A percentile compares a stretch with the other conserved stretches of the same genome.
Evolutionary conservation across 2,329 filamentous ascomycete species (phyloP).

Genomic region (Myriangium duriaei): DNA sequence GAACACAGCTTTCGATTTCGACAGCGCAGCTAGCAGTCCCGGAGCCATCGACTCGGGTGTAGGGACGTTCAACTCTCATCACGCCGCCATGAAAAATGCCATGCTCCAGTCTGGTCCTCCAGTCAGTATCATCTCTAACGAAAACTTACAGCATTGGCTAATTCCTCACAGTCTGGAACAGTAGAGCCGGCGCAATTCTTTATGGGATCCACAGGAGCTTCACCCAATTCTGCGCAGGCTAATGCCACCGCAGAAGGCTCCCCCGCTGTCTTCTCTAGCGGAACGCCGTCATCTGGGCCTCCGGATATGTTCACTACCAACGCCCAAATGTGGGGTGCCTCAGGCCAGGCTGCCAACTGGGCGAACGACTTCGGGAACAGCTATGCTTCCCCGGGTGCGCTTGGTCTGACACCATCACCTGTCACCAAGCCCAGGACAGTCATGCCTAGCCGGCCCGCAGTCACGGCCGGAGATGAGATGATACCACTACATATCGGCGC

Average conservation of each 20-base stretch:
- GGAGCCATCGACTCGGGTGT: constrained; percentile 12
- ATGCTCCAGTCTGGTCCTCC: constrained; percentile 11
- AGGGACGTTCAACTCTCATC: constrained; percentile 12
- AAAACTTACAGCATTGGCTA: not conserved
- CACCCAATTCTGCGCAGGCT: constrained; percentile 12
- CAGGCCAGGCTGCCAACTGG: constrained; percentile 22
- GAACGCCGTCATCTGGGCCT: constrained; percentile 24
- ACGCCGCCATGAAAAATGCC: constrained; percentile 1
- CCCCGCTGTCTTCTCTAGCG: constrained; percentile 23
- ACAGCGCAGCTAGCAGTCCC: constrained; percentile 47
- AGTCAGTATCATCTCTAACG: constrained; percentile 4
- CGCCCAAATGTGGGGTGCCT: constrained; percentile 16
- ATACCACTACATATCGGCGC: constrained; percentile 25
- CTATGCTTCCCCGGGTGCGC: constrained; percentile 21
- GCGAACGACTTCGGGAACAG: constrained; percentile 19
- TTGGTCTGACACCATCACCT: constrained; percentile 24
- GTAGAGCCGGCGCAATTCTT: constrained; percentile 14
- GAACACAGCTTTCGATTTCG: constrained; percentile 44
- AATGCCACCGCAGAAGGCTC: constrained; percentile 15
- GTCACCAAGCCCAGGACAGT: constrained; percentile 19
- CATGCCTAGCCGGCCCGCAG: constrained; percentile 10
- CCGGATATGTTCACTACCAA: constrained; percentile 21
- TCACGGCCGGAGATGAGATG: constrained; percentile 15
- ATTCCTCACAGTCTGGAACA: constrained; percentile 10
- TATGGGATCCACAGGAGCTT: constrained; percentile 12